Evolutionary conservation across 2,329 filamentous ascomycete genomes (phyloP).

Genomic region (Tothia fuscella): DNA sequence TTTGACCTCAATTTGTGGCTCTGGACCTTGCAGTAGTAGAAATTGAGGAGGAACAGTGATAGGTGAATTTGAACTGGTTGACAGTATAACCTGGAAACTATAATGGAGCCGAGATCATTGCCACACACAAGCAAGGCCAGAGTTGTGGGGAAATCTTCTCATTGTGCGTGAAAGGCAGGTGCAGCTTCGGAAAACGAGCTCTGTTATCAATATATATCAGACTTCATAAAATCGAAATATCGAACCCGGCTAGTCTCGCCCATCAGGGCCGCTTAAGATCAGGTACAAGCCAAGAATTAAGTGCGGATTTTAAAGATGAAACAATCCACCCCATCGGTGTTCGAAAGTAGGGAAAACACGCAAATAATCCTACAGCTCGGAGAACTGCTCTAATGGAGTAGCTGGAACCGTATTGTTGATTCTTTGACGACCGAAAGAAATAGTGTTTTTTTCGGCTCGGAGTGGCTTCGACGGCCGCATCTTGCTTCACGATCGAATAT

Average conservation of each 20-base stretch:
- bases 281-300: not conserved
- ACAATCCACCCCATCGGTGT: not conserved
- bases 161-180: not conserved
- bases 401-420: not conserved
- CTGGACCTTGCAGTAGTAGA: not conserved
- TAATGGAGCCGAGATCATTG: not conserved
- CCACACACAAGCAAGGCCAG: not conserved
- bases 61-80: too few species aligned
- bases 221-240: not conserved
- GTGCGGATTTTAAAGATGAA: not conserved
- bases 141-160: not conserved
- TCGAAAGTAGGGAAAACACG: not conserved
- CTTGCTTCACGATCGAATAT: too few species aligned
- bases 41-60: slow-evolving; percentile 1
- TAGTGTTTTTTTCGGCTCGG: too few species aligned
- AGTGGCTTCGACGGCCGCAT: too few species aligned
- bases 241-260: not conserved
- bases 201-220: slow-evolving; percentile 4
- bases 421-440: not conserved
- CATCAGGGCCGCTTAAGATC: not conserved
- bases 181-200: not conserved
- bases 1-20: not conserved
- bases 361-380: not conserved
- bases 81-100: too few species aligned
- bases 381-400: not conserved